A percentile compares a stretch with the other conserved stretches of the same genome.
Conservation (phyloP, 805 yeast genomes). For the Sugiyamaella floridensis region DNA sequence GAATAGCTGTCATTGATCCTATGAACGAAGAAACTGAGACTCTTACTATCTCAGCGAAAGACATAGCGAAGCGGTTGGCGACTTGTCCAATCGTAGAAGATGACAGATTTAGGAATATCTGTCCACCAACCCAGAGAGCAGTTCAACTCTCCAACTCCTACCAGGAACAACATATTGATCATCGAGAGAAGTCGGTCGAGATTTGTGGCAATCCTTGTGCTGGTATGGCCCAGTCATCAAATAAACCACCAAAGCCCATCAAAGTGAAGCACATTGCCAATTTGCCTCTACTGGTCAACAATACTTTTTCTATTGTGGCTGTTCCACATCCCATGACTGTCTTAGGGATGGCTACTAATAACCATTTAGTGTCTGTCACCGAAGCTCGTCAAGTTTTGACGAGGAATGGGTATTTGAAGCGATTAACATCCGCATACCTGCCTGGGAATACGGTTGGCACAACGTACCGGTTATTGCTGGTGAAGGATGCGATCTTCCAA, state of each 20-base stretch:
- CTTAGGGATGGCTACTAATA: constrained; percentile 9
- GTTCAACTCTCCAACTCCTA: neutral
- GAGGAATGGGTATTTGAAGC: constrained; percentile 9
- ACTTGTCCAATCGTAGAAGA: constrained; percentile 18
- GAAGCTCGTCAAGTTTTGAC: constrained; percentile 5
- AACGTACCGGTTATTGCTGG: constrained; percentile 11
- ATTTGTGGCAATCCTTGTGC: neutral
- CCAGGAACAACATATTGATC: neutral
- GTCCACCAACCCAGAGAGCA: constrained; percentile 21
- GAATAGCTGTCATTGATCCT: constrained; percentile 21
- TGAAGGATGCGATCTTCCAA: constrained; percentile 17
- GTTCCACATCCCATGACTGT: constrained; percentile 18
- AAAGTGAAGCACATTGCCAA: neutral
- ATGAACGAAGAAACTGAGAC: constrained; percentile 7
- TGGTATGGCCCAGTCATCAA: constrained; percentile 14
- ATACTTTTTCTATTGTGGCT: constrained; percentile 12
- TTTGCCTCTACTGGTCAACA: constrained; percentile 5
- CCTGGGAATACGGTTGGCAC: constrained; percentile 10
- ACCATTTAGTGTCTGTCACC: constrained; percentile 6
- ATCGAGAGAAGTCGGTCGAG: neutral
- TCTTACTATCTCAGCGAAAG: constrained; percentile 15
- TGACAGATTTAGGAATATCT: constrained; percentile 8
- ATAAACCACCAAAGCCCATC: neutral
- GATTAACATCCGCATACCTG: constrained; percentile 12
- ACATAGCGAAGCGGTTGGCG: constrained; percentile 19